phyloP scores from a whole-genome alignment of 2,329 filamentous ascomycete species.

The Exophiala lecanii-corni region DNA sequence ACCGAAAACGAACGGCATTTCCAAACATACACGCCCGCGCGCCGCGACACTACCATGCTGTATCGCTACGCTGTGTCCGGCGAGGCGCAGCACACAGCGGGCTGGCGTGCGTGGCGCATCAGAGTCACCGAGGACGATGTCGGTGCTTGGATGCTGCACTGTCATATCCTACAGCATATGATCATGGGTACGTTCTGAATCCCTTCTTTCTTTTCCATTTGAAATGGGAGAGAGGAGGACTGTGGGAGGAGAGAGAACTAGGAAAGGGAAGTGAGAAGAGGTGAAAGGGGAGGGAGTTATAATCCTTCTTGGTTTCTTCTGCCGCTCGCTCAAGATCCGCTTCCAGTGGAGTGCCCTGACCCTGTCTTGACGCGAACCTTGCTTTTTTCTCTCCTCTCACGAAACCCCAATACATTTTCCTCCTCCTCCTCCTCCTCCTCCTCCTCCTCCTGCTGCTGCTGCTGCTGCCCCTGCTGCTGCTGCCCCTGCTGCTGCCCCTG shows the following conservation, averaged over 20 bases:
- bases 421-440: slow-evolving; percentile 1
- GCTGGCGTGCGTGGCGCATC: slow-evolving; percentile 60
- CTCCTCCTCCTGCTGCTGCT: too few species aligned
- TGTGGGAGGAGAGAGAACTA: too few species aligned
- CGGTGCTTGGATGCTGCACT: slow-evolving; percentile 51
- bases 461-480: too few species aligned
- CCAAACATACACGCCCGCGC: slow-evolving; percentile 36
- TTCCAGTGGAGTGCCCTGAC: slow-evolving; percentile 1
- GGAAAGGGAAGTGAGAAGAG: too few species aligned
- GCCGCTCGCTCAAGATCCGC: neutral
- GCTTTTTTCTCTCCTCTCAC: neutral
- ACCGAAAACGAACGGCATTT: slow-evolving; percentile 37
- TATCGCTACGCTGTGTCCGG: slow-evolving; percentile 49
- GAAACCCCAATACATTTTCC: neutral
- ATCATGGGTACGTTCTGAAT: slow-evolving; percentile 41
- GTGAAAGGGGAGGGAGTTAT: too few species aligned
- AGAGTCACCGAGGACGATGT: slow-evolving; percentile 42
- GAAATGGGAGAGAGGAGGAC: too few species aligned
- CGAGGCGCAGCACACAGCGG: slow-evolving; percentile 39
- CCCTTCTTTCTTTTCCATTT: neutral
- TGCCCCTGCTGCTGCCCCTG: too few species aligned
- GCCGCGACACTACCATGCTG: slow-evolving; percentile 50
- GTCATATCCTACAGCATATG: slow-evolving; percentile 47
- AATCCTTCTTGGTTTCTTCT: too few species aligned
- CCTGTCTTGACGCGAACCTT: neutral